These are phyloP conservation scores for Eremochloa ophiuroides DNA, from an alignment of 176 grass and related monocot species.

Conservation along the genomic window DNA sequence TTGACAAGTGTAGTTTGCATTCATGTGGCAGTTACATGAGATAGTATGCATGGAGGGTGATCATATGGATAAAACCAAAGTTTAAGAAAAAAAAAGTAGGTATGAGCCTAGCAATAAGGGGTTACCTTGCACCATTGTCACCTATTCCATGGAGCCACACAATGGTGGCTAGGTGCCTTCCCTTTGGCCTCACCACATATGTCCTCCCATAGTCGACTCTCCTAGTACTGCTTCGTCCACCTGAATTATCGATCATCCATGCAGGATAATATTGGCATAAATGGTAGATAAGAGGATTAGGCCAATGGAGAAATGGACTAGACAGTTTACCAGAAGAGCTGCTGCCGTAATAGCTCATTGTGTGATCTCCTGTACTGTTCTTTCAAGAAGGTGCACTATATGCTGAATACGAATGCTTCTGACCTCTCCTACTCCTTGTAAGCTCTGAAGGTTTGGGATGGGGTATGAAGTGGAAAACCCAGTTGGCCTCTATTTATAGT, in stretches of 20 bases:
- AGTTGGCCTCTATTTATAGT: conserved; percentile 65
- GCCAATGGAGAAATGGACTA: conserved; percentile 16
- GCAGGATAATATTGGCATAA: background rate
- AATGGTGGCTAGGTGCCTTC: conserved; percentile 71
- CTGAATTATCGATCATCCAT: conserved; percentile 43
- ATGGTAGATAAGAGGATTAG: conserved; percentile 2
- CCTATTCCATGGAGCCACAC: conserved; percentile 88
- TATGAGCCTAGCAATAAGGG: background rate
- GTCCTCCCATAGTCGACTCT: conserved; percentile 68
- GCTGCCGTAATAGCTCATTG: conserved; percentile 75
- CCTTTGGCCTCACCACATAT: conserved; percentile 92
- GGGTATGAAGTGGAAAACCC: conserved; percentile 32
- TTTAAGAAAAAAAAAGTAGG: conserved; percentile 5
- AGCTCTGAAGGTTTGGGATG: conserved; percentile 16
- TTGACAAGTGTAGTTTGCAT: conserved; percentile 17
- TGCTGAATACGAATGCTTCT: conserved; percentile 16
- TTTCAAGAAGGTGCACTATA: conserved; percentile 10
- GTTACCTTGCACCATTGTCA: conserved; percentile 82
- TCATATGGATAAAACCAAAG: background rate
- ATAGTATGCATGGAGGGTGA: conserved; percentile 2
- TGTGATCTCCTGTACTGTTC: conserved; percentile 15
- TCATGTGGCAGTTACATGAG: background rate
- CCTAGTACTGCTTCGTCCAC: conserved; percentile 32
- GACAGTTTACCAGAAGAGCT: conserved; percentile 66
- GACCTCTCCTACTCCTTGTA: conserved; percentile 8